Conservation (phyloP, 495 filamentous ascomycete species). For the Ramalina intermedia region DNA sequence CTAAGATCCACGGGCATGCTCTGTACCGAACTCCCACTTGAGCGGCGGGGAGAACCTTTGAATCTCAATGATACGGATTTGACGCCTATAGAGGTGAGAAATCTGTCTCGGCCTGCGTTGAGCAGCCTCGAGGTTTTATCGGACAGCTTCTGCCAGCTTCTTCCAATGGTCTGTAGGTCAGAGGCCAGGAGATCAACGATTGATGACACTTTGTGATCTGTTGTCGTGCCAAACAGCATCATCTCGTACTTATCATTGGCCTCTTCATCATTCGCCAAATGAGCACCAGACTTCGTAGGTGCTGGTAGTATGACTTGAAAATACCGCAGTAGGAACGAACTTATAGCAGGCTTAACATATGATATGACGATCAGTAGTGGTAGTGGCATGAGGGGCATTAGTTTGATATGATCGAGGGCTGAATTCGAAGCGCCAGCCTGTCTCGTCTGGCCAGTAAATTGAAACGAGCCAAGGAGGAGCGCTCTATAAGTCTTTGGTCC, state of each 20-base stretch:
- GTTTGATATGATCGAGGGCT: constrained; percentile 11
- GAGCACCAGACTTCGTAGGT: neutral
- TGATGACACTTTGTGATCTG: neutral
- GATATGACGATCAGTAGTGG: constrained; percentile 4
- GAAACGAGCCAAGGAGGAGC: constrained; percentile 13
- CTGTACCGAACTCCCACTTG: neutral
- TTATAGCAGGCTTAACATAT: no score
- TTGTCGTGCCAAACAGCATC: neutral
- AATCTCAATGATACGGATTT: neutral
- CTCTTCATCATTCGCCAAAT: constrained; percentile 18
- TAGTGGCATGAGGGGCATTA: constrained; percentile 20
- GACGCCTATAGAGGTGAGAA: neutral
- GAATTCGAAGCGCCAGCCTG: constrained; percentile 14
- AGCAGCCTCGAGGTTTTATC: neutral
- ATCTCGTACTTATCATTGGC: constrained; percentile 18
- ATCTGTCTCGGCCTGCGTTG: neutral
- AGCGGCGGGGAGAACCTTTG: neutral
- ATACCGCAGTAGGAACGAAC: neutral
- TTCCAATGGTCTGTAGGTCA: constrained; percentile 10
- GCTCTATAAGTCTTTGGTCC: constrained; percentile 24
- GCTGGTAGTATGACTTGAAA: neutral
- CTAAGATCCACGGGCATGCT: neutral
- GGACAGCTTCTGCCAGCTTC: constrained; percentile 1
- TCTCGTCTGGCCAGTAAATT: neutral
- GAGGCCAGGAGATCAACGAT: constrained; percentile 3